Base-by-base conservation (phyloP, 1,139 yeast species). In the Magnusiomyces suaveolens region DNA sequence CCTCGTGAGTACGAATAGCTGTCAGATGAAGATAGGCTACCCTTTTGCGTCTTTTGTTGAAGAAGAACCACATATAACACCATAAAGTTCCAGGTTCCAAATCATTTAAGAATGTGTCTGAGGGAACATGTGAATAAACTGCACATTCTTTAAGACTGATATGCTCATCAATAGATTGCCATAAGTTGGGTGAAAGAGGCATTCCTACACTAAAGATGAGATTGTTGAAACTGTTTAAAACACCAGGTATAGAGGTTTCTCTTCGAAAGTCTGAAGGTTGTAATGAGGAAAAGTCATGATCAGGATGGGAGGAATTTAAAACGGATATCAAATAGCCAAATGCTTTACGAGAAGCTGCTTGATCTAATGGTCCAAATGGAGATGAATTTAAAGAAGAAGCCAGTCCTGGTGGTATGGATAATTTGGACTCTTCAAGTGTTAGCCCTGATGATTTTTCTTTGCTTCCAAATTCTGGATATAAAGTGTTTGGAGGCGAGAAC, bases 341-440 rank as follows among this genome's bases (percentile, higher is more conserved):
- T 1, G 92, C 84, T 69, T 87, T 84, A 60, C 96, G 79, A 36
- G 95, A 85, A 1, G 95, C 82, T 3, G 84, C 81, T 62, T 84
- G 85, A 64, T 84, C 86, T 50, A 92, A 75, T 0, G 97, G 96
- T 0, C 98, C 99, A 72, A 92, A 92, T 0, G 98, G 98, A 0
- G 96, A 87, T 39, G 67, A 58, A 10, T 67, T 65, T 43, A 63
- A 60, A 2, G 66, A 58, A 18, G 55, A 36, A 16, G 59, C 52
- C 18, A 53, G 21, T 2, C 50, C 55, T 4, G 52, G 55, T 39
- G 48, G 52, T 33, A 43, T 50, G 39, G 49, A 44, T 12, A 48
- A 20, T 23, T 55, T 52, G 24, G 43, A 36, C 41, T 55, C 53
- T n/a, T 32, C 25, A 21, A 25, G 54, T 32, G 29, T 52, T 44